These are phyloP conservation scores for Lactarius pseudohatsudake DNA, from an alignment of 768 basidiomycete species.

Conservation along the genomic window DNA sequence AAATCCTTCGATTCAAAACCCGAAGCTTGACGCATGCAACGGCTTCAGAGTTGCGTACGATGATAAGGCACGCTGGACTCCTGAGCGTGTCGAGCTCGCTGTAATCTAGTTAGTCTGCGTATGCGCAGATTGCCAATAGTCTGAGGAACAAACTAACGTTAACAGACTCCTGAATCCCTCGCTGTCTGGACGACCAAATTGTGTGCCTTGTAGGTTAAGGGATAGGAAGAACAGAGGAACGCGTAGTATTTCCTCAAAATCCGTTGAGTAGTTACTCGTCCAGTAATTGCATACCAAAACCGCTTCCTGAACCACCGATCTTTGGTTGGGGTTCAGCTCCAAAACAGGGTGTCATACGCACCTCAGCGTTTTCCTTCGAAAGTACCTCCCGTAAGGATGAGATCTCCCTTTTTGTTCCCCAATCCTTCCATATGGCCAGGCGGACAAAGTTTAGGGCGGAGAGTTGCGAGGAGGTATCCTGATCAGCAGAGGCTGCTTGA, in stretches of 20 bases:
- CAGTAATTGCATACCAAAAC: background rate
- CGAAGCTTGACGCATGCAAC: background rate
- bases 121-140: background rate
- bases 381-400: background rate
- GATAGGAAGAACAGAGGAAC: background rate
- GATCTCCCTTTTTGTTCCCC: background rate
- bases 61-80: background rate
- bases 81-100: background rate
- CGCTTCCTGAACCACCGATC: background rate
- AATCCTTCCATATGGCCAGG: background rate
- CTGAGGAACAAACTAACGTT: background rate
- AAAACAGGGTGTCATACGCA: background rate
- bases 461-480: background rate
- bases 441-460: background rate
- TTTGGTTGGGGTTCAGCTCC: background rate
- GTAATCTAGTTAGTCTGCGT: background rate
- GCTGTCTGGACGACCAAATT: background rate
- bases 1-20: background rate
- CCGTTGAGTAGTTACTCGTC: background rate
- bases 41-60: background rate
- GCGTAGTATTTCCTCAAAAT: background rate
- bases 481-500: too few relatives aligned
- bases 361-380: background rate
- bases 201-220: background rate
- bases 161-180: background rate